These are phyloP conservation scores for Themeda triandra DNA, from an alignment of 176 grass and related monocot genomes.

Conservation along the genomic window DNA sequence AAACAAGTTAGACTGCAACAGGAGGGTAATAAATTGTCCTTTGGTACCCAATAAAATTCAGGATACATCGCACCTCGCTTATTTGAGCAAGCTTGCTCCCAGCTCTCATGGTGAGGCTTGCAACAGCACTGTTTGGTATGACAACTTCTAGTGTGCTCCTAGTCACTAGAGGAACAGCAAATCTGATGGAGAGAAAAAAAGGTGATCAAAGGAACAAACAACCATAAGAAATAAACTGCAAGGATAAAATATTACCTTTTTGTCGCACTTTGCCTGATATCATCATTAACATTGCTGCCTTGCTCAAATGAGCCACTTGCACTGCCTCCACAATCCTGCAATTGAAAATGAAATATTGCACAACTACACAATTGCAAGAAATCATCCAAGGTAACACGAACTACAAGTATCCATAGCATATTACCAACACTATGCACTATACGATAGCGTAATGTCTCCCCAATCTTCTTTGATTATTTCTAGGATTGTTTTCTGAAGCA, in stretches of 20 bases:
- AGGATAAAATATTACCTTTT: constrained; percentile 52
- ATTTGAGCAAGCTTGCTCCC: constrained; percentile 97
- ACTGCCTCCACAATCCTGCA: constrained; percentile 79
- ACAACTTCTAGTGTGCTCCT: constrained; percentile 92
- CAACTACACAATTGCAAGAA: not conserved
- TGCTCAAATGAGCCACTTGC: constrained; percentile 85
- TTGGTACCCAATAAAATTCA: constrained; percentile 9
- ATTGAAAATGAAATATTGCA: constrained; percentile 24
- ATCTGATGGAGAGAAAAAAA: constrained; percentile 48
- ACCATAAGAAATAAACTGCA: constrained; percentile 11
- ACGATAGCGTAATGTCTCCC: not conserved
- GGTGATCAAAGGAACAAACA: constrained; percentile 23
- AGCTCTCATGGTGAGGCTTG: constrained; percentile 88
- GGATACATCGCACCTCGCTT: constrained; percentile 61
- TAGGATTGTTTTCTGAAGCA: not conserved
- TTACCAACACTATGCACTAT: not conserved
- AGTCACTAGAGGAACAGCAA: constrained; percentile 73
- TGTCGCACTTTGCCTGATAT: constrained; percentile 64
- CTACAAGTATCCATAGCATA: not conserved
- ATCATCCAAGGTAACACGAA: constrained; percentile 9
- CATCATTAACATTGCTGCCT: constrained; percentile 79
- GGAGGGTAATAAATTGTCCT: not conserved
- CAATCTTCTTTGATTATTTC: not conserved
- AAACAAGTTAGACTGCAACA: constrained; percentile 13
- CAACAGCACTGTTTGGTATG: constrained; percentile 71